phyloP scores from a whole-genome alignment of 176 grass and related monocot genomes.

The Avena eriantha region DNA sequence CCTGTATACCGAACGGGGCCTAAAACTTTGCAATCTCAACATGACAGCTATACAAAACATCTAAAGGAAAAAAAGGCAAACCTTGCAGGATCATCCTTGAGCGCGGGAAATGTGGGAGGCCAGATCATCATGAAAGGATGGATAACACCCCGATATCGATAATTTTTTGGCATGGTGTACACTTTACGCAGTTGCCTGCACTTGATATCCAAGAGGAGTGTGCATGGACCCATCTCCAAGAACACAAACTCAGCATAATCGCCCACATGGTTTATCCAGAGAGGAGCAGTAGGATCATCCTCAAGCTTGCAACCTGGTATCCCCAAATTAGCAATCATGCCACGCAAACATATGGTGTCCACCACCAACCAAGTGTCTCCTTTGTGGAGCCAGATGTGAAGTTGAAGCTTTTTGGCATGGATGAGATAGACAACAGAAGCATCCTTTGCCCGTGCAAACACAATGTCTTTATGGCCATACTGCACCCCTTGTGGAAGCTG shows the following conservation, averaged over 20 bases:
- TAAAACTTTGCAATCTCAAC: too few relatives aligned
- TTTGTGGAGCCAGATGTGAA: not conserved
- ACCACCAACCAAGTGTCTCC: not conserved
- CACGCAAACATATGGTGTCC: not conserved
- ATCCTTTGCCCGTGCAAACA: not conserved
- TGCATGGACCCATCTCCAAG: not conserved
- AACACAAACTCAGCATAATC: not conserved
- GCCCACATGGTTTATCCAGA: not conserved
- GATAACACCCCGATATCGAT: too few relatives aligned
- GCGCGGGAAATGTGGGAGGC: too few relatives aligned
- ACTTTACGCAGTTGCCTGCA: too few relatives aligned
- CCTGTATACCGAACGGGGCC: too few relatives aligned
- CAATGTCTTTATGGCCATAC: not conserved
- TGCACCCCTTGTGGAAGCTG: not conserved
- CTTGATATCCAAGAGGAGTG: not conserved
- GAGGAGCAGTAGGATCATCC: not conserved
- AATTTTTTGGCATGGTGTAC: too few relatives aligned
- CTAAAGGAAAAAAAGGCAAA: too few relatives aligned
- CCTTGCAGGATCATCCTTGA: too few relatives aligned
- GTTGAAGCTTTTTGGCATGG: not conserved
- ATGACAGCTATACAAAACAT: too few relatives aligned
- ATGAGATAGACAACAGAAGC: not conserved
- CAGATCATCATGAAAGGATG: too few relatives aligned
- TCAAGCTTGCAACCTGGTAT: not conserved
- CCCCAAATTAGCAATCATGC: not conserved